Conservation (phyloP, 805 yeast genomes). For the Metschnikowia koreensis region DNA sequence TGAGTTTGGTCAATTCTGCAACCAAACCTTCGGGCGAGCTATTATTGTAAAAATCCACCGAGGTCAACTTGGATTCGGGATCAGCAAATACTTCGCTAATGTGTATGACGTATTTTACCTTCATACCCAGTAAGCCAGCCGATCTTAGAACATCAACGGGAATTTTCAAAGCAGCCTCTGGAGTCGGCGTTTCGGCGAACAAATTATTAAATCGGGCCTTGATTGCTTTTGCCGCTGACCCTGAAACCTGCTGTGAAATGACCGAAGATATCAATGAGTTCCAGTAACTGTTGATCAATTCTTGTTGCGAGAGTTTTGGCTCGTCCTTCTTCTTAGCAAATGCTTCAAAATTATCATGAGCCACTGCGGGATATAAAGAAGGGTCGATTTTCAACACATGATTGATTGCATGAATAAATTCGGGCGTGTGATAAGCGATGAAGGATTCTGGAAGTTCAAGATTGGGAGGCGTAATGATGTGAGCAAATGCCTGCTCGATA, state of each 20-base stretch:
- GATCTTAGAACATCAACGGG: constrained; percentile 50
- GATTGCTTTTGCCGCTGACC: constrained; percentile 75
- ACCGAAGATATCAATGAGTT: constrained; percentile 40
- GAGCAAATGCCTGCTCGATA: constrained; percentile 15
- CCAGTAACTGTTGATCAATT: constrained; percentile 34
- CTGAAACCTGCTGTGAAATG: constrained; percentile 74
- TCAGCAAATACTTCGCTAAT: constrained; percentile 52
- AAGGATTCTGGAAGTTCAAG: constrained; percentile 28
- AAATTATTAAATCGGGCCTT: constrained; percentile 42
- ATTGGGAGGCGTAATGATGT: constrained; percentile 13
- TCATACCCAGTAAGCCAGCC: constrained; percentile 69
- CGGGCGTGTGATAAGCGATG: constrained; percentile 30
- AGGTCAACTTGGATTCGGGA: constrained; percentile 31
- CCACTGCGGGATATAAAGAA: constrained; percentile 33
- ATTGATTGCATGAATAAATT: constrained; percentile 32
- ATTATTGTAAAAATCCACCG: constrained; percentile 34
- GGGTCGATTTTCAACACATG: constrained; percentile 33
- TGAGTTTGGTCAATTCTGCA: constrained; percentile 49
- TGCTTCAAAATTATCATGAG: constrained; percentile 26
- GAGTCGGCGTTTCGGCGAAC: constrained; percentile 47
- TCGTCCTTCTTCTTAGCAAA: constrained; percentile 16
- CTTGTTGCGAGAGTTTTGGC: constrained; percentile 8
- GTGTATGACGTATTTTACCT: constrained; percentile 59
- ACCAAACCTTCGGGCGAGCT: constrained; percentile 46
- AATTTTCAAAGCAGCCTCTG: constrained; percentile 43